Base-by-base conservation (phyloP, 2,329 filamentous ascomycete genomes). In the Cadophora luteo-olivacea region DNA sequence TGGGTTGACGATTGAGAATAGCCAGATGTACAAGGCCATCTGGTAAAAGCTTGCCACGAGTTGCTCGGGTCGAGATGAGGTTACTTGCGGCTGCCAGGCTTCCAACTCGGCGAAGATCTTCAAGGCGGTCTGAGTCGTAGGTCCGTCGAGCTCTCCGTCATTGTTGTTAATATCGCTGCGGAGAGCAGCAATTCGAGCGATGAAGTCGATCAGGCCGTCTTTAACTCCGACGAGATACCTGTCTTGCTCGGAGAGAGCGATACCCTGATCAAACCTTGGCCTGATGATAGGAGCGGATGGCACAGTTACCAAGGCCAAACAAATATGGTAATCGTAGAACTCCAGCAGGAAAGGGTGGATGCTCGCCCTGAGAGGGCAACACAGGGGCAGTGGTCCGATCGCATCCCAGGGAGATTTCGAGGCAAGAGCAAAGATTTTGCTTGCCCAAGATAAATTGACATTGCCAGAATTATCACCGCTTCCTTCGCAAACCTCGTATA, bases 311-410 rank as follows among this genome's bases (percentile, higher is more conserved):
- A 61, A 55, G 4, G 73, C 74, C 5, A 75, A 61, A 14, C 64
- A 67, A 24, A 72, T 70, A 49, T 75, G 73, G 33, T 74, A 74
- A 1, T 67, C 45, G 61, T 73, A 75, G 62, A 72, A 74, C 38
- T 75, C 70, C 7, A 75, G 67, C 4, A 75, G 58, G 48, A 74
- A 70, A 2, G 69, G 69, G 24, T 75, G 67, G 9, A 75, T 64
- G n/a, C 65, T 66, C 19, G 69, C 70, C 4, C 64, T 61, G 22
- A 63, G 45, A 49, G 33, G 7, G 19, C 51, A 25, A 55, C 45
- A 12, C 33, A 45, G 60, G 14, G 41, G 29, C 4, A 29, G 8
- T n/a, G n/a, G n/a, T 16, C 14, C 25, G 4, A 29, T 11, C 14
- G 60, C 4, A 22, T 14, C 45, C 4, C 55, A n/a, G 45, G 52